phyloP scores from a whole-genome alignment of 164 flowering plant species.

The Vitis rotundifolia region DNA sequence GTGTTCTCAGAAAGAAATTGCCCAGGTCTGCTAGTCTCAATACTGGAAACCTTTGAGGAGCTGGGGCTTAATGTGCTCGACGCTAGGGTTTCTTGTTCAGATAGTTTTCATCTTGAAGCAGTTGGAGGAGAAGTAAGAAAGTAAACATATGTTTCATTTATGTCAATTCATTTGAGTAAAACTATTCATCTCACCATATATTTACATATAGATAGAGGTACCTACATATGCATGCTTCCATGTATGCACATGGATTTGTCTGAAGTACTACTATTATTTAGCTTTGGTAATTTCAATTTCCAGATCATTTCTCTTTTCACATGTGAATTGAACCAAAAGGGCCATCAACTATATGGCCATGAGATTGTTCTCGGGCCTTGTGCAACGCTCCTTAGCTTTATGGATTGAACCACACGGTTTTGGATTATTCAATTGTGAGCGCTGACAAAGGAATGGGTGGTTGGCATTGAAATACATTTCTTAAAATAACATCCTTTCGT shows the following conservation, averaged over 20 bases:
- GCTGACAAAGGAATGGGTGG: slow-evolving; percentile 11
- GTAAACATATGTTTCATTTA: not conserved
- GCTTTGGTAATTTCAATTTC: not conserved
- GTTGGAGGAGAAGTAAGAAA: slow-evolving; percentile 68
- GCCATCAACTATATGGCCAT: no score
- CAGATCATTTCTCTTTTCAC: not conserved
- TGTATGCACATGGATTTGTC: not conserved
- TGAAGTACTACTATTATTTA: not conserved
- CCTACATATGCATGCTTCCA: no score
- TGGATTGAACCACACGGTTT: slow-evolving; percentile 10
- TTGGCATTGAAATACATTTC: slow-evolving; percentile 3
- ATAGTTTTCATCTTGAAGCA: slow-evolving; percentile 67
- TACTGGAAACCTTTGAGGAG: slow-evolving; percentile 78
- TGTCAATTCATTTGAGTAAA: not conserved
- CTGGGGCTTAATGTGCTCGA: slow-evolving; percentile 72
- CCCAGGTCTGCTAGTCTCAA: slow-evolving; percentile 68
- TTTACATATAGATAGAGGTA: not conserved
- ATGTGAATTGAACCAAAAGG: slow-evolving; percentile 1
- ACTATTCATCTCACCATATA: no score
- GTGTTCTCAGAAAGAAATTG: slow-evolving; percentile 54
- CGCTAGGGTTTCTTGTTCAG: slow-evolving; percentile 75
- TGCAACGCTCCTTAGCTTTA: not conserved
- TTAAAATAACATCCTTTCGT: not conserved
- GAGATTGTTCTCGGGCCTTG: no score
- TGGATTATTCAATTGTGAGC: not conserved